These are phyloP conservation scores for Penicillium turbatum DNA, from an alignment of 495 filamentous ascomycete species.

Conservation along the genomic window DNA sequence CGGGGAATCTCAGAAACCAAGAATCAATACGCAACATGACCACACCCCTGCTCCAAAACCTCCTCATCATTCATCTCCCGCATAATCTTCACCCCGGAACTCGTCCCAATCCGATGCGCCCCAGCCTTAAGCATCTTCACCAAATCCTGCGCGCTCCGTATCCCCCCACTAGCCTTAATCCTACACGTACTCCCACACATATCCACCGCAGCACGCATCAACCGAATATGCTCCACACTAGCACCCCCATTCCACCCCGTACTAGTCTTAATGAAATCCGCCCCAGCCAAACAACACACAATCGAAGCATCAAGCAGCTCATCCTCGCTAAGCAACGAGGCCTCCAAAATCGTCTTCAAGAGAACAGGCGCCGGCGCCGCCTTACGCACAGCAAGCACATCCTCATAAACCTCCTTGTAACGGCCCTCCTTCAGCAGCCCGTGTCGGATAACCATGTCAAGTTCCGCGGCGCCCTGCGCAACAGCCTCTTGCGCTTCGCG, in stretches of 20 bases:
- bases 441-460: conserved; percentile 67
- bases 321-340: conserved; percentile 49
- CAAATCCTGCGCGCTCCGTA: conserved; percentile 51
- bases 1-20: neutral
- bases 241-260: conserved; percentile 67
- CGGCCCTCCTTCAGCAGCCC: conserved; percentile 44
- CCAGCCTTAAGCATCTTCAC: conserved; percentile 59
- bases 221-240: conserved; percentile 47
- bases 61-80: conserved; percentile 40
- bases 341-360: conserved; percentile 67
- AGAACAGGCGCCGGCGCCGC: conserved; percentile 45
- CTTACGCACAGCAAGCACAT: conserved; percentile 52
- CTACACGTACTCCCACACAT: conserved; percentile 41
- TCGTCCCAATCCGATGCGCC: conserved; percentile 61
- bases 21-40: conserved; percentile 20
- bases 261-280: conserved; percentile 66
- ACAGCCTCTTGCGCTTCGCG: conserved; percentile 55
- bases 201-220: conserved; percentile 50
- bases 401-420: conserved; percentile 53
- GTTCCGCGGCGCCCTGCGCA: conserved; percentile 53
- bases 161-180: conserved; percentile 65
- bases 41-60: conserved; percentile 16
- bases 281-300: conserved; percentile 56
- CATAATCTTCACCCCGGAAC: conserved; percentile 54
- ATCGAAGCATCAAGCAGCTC: conserved; percentile 57